Evolutionary conservation across 1,284 basidiomycete species (phyloP).

Genomic region (Meira miltonrushii): DNA sequence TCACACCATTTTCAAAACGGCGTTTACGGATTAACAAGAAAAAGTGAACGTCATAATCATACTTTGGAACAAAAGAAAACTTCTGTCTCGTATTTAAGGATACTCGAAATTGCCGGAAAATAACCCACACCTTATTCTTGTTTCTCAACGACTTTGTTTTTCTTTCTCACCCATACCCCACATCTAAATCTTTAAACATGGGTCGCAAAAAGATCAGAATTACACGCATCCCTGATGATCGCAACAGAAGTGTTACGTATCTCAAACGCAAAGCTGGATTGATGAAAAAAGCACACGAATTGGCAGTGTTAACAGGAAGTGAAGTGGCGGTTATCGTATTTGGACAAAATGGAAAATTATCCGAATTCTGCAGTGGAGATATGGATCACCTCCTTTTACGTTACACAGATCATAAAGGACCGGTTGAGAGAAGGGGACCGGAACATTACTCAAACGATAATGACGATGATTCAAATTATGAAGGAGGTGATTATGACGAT

Average conservation of each 20-base stretch:
- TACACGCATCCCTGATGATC: slow-evolving; percentile 14
- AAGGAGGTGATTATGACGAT: slow-evolving; percentile 5
- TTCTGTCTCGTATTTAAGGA: too few species aligned
- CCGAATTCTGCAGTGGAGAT: slow-evolving; percentile 19
- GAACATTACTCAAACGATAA: slow-evolving; percentile 12
- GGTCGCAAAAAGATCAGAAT: slow-evolving; percentile 21
- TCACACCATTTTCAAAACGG: too few species aligned
- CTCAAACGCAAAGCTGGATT: slow-evolving; percentile 97
- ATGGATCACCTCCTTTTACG: slow-evolving; percentile 17
- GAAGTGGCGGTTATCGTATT: slow-evolving; percentile 61
- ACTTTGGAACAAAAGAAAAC: too few species aligned
- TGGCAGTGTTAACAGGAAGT: slow-evolving; percentile 96
- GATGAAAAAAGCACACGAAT: slow-evolving; percentile 71
- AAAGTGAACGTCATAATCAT: too few species aligned
- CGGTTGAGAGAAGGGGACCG: slow-evolving; percentile 15
- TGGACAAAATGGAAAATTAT: slow-evolving; percentile 17
- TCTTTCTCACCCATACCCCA: too few species aligned
- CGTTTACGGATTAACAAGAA: too few species aligned
- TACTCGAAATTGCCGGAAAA: too few species aligned
- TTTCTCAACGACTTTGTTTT: too few species aligned
- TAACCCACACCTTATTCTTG: too few species aligned
- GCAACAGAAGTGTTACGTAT: slow-evolving; percentile 70
- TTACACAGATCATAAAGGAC: slow-evolving; percentile 19
- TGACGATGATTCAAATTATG: slow-evolving; percentile 15
- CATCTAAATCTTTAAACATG: slow-evolving; percentile 7